phyloP scores from a whole-genome alignment of 1,284 basidiomycete species.

The Boletus sp. region DNA sequence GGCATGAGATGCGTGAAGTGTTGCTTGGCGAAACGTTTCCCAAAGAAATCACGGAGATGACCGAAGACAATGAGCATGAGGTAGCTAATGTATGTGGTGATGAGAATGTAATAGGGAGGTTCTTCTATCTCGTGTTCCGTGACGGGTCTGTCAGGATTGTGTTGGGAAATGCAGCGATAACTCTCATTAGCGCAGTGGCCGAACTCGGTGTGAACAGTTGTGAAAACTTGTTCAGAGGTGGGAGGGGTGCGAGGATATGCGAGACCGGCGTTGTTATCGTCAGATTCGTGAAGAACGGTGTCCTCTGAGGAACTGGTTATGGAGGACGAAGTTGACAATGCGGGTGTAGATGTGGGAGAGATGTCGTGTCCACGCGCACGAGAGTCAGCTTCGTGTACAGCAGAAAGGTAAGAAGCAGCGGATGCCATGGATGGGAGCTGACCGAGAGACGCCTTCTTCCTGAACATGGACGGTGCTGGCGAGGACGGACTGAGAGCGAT shows the following conservation, averaged over 20 bases:
- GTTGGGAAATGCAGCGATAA: slow-evolving; percentile 66
- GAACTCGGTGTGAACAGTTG: slow-evolving; percentile 80
- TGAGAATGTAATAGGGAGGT: slow-evolving; percentile 86
- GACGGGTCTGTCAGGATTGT: slow-evolving; percentile 49
- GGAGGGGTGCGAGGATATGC: slow-evolving; percentile 57
- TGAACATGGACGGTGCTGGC: slow-evolving; percentile 55
- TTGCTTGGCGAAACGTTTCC: slow-evolving; percentile 75
- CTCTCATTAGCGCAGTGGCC: slow-evolving; percentile 75
- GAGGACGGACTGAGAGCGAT: slow-evolving; percentile 46
- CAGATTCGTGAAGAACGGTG: slow-evolving; percentile 50
- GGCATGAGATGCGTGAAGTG: slow-evolving; percentile 82
- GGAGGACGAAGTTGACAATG: slow-evolving; percentile 67
- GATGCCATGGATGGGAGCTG: slow-evolving; percentile 46
- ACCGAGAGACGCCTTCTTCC: slow-evolving; percentile 52
- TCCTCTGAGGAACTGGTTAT: slow-evolving; percentile 62
- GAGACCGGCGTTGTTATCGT: slow-evolving; percentile 48
- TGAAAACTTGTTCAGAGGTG: slow-evolving; percentile 72
- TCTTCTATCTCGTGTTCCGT: slow-evolving; percentile 62
- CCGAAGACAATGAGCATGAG: slow-evolving; percentile 86
- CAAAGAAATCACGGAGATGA: slow-evolving; percentile 93
- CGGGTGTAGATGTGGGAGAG: slow-evolving; percentile 48
- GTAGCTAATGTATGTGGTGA: slow-evolving; percentile 92
- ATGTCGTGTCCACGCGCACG: slow-evolving; percentile 43
- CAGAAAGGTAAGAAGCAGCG: slow-evolving; percentile 69
- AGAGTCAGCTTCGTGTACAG: slow-evolving; percentile 66